Percentiles rank a stretch among this genome's conserved stretches.
These are phyloP conservation scores for Serpula lacrymans DNA, from an alignment of 768 basidiomycete species.

Conservation along the genomic window DNA sequence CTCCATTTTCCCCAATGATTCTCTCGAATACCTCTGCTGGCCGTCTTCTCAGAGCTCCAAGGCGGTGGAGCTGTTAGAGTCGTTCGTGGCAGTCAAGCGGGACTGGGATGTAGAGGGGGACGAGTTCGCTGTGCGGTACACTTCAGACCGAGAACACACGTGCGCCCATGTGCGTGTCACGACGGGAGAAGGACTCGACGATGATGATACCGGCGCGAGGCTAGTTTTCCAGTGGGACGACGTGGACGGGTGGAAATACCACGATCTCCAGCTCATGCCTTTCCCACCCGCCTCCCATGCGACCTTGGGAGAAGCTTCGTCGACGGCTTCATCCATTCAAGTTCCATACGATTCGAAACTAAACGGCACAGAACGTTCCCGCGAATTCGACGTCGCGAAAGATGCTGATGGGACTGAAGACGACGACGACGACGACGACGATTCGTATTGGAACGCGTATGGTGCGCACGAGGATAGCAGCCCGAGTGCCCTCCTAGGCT, in stretches of 20 bases:
- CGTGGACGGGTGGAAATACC: conserved; percentile 59
- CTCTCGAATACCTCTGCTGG: conserved; percentile 65
- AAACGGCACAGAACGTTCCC: background rate
- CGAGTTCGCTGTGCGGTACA: conserved; percentile 32
- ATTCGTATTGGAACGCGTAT: conserved; percentile 71
- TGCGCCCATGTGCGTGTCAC: conserved; percentile 57
- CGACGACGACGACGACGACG: conserved; percentile 36
- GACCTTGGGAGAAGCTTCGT: conserved; percentile 23
- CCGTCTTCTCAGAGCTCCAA: conserved; percentile 40
- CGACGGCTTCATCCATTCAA: conserved; percentile 19
- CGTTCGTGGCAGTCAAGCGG: conserved; percentile 21
- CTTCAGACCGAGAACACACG: conserved; percentile 47
- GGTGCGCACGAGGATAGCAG: conserved; percentile 32
- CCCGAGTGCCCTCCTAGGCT: conserved; percentile 12
- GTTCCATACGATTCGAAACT: conserved; percentile 1
- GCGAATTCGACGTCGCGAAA: conserved; percentile 2
- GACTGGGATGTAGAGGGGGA: conserved; percentile 24
- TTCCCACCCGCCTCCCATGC: conserved; percentile 48
- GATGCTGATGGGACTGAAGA: conserved; percentile 20
- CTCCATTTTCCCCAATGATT: conserved; percentile 44
- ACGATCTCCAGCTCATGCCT: conserved; percentile 67
- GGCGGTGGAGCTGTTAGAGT: conserved; percentile 43
- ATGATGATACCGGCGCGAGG: conserved; percentile 40
- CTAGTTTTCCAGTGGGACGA: conserved; percentile 70
- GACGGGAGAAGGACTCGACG: no score